A percentile compares a stretch with the other conserved stretches of the same genome.
Conservation (phyloP, 2,329 filamentous ascomycete genomes). For the Sporothrix globosa region DNA sequence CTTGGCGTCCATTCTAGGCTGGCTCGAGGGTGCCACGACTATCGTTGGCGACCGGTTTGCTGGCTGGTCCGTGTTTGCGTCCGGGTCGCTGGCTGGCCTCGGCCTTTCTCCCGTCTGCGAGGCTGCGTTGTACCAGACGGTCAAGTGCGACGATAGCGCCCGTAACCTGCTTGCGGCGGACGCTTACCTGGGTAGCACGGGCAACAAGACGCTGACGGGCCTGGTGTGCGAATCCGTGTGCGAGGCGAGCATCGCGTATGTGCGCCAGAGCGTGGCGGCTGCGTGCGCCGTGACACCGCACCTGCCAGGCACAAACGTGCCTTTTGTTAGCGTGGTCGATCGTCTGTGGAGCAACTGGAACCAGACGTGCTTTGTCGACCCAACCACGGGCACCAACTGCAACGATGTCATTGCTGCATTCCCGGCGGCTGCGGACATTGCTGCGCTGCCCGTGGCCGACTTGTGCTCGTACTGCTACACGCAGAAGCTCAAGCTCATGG, state of each 20-base stretch:
- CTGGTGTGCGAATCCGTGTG: neutral
- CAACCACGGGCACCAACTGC: conserved; percentile 4
- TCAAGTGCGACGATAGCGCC: too few species aligned
- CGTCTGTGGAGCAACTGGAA: conserved; percentile 23
- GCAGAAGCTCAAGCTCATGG: conserved; percentile 9
- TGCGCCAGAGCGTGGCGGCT: neutral
- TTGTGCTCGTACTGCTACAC: conserved; percentile 20
- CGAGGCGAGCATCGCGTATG: neutral
- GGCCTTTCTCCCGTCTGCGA: neutral
- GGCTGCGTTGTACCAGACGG: too few species aligned
- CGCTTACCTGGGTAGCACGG: too few species aligned
- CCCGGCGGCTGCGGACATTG: neutral
- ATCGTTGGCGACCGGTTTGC: neutral
- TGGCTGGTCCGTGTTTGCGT: neutral
- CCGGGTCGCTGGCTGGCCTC: neutral
- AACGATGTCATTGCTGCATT: conserved; percentile 1
- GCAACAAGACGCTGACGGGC: neutral
- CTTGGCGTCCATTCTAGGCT: conserved; percentile 40
- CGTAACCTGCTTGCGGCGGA: too few species aligned
- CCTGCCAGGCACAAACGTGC: conserved; percentile 1
- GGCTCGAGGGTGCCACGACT: neutral
- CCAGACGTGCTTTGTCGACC: conserved; percentile 13
- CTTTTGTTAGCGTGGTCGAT: conserved; percentile 14
- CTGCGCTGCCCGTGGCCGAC: neutral
- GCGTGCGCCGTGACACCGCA: neutral